Evolutionary conservation across 176 grass and related monocot species (phyloP).

Genomic region (Bromus sterilis): DNA sequence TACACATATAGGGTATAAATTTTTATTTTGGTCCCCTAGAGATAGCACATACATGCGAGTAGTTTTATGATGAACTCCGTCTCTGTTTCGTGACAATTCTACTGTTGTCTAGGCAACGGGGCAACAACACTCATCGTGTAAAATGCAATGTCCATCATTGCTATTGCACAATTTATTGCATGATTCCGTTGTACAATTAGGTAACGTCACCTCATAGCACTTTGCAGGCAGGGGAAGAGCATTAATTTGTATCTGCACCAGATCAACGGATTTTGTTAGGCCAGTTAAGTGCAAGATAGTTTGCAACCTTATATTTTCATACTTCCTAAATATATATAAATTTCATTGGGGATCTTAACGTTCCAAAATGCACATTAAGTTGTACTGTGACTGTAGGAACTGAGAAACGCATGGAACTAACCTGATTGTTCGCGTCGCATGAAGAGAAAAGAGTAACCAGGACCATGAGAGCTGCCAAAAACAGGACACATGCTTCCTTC

Average conservation of each 20-base stretch:
- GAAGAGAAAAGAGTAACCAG: background rate
- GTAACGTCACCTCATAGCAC: background rate
- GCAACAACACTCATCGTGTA: background rate
- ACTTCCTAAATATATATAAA: background rate
- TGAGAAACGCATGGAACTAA: background rate
- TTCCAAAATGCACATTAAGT: background rate
- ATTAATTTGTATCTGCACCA: background rate
- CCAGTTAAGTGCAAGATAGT: background rate
- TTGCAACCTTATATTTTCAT: background rate
- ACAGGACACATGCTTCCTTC: background rate
- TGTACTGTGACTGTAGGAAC: background rate
- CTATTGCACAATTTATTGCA: background rate
- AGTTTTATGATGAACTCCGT: background rate
- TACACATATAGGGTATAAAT: background rate
- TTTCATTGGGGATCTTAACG: background rate
- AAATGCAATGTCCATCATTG: background rate
- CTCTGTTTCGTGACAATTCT: background rate
- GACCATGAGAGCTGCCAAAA: background rate
- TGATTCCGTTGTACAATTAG: background rate
- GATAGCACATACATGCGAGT: background rate
- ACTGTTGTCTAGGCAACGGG: background rate
- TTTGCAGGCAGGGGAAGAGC: background rate
- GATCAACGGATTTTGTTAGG: background rate
- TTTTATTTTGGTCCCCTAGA: background rate
- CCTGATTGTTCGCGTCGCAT: background rate